phyloP scores from a whole-genome alignment of 345 rosid genomes.

The Luvunga scandens region DNA sequence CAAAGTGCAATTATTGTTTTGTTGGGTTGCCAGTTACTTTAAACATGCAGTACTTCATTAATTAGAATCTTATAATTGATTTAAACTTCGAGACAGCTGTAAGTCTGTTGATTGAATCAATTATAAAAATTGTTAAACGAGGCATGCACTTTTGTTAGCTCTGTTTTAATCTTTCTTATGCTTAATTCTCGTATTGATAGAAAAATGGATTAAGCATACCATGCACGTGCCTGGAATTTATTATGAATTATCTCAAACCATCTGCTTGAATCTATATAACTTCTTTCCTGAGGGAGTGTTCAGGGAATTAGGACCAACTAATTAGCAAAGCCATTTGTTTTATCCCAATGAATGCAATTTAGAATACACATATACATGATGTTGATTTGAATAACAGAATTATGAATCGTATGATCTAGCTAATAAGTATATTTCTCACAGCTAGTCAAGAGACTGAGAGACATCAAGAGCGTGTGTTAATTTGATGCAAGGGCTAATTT shows the following conservation, averaged over 20 bases:
- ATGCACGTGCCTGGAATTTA: not conserved
- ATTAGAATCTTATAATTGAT: not conserved
- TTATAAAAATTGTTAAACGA: not conserved
- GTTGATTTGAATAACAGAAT: not conserved
- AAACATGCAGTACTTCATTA: not conserved
- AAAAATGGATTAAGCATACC: not conserved
- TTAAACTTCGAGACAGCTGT: not conserved
- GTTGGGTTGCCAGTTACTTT: not conserved
- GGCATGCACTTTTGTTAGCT: not conserved
- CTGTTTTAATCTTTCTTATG: not conserved
- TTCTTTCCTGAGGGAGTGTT: not conserved
- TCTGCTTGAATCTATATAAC: not conserved
- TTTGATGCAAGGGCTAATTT: not conserved
- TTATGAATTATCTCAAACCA: not conserved
- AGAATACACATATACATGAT: not conserved
- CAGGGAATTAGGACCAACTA: not conserved
- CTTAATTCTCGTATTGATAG: not conserved
- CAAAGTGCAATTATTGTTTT: not conserved
- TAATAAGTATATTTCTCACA: not conserved
- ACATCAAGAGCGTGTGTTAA: not conserved
- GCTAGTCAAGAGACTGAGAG: not conserved
- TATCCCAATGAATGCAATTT: not conserved
- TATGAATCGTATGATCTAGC: not conserved
- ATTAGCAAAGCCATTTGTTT: not conserved
- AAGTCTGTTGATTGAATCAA: constrained; percentile 2